A percentile compares a stretch with the other conserved stretches of the same genome.
phyloP scores from a whole-genome alignment of 495 filamentous ascomycete genomes.

The Penicillium lagena region DNA sequence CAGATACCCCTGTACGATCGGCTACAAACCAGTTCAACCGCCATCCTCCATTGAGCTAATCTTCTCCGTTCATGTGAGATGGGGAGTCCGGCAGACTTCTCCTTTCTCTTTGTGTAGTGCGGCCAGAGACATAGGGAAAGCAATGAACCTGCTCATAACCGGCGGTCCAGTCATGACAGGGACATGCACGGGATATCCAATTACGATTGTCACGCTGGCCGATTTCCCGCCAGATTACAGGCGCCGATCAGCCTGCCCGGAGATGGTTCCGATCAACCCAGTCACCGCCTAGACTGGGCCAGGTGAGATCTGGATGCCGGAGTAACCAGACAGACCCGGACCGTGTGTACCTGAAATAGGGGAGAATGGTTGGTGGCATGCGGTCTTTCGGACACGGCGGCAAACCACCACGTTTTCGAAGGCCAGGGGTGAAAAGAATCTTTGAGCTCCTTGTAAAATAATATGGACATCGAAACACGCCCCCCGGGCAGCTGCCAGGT shows the following conservation, averaged over 20 bases:
- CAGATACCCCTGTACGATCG: neutral
- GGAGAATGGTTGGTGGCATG: neutral
- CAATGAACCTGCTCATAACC: neutral
- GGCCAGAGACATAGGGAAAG: neutral
- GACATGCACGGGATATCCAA: no score
- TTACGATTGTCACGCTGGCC: no score
- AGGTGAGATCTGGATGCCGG: no score
- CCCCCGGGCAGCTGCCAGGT: no score
- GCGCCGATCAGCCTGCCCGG: neutral
- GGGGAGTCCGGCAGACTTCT: neutral
- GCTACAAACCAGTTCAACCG: constrained; percentile 3
- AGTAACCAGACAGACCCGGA: neutral
- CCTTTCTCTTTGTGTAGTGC: neutral
- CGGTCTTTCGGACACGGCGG: no score
- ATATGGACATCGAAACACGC: no score
- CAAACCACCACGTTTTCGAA: no score
- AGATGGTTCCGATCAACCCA: neutral
- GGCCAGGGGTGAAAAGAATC: no score
- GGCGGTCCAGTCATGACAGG: neutral
- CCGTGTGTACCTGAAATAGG: neutral
- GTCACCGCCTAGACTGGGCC: no score
- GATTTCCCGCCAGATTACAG: no score
- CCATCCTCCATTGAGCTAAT: neutral
- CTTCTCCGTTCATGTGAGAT: no score
- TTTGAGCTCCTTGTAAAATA: no score